A percentile compares a stretch with the other conserved stretches of the same genome.
Conservation (phyloP, 495 filamentous ascomycete genomes). For the Neurospora cerealis region DNA sequence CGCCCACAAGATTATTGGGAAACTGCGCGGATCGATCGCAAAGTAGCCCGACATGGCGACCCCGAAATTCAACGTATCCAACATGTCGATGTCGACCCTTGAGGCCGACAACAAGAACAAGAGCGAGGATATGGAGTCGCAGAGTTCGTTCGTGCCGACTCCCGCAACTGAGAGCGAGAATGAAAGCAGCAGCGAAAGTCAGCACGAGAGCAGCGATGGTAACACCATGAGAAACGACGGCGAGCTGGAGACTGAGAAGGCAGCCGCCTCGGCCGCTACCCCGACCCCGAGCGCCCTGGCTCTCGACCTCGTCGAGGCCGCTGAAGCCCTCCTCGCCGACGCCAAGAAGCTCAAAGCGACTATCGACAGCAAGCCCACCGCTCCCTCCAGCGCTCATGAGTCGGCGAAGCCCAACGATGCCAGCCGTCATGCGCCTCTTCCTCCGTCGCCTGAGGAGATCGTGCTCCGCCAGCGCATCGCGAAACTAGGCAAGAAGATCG, state of each 20-base stretch:
- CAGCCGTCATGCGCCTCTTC: neutral
- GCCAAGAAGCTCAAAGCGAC: constrained; percentile 10
- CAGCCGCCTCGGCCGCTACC: neutral
- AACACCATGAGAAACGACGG: neutral
- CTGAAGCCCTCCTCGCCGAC: constrained; percentile 14
- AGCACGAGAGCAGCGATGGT: neutral
- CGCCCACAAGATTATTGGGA: neutral
- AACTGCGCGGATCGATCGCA: neutral
- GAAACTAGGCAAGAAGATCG: constrained; percentile 11
- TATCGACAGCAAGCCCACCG: neutral
- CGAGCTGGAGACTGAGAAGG: neutral
- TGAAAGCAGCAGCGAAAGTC: neutral
- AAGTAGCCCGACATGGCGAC: neutral
- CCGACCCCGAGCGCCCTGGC: neutral
- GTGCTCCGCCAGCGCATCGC: constrained; percentile 7
- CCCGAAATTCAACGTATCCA: neutral
- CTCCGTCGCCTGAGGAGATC: neutral
- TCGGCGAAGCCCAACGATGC: neutral
- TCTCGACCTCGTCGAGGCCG: constrained; percentile 18
- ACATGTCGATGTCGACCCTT: neutral
- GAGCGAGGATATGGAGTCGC: neutral
- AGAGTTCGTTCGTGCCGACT: neutral
- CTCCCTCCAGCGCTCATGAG: neutral
- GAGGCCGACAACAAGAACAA: neutral
- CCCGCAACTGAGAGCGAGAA: neutral